Evolutionary conservation across 1,284 basidiomycete species (phyloP).

Genomic region (Moesziomyces globuligerus): DNA sequence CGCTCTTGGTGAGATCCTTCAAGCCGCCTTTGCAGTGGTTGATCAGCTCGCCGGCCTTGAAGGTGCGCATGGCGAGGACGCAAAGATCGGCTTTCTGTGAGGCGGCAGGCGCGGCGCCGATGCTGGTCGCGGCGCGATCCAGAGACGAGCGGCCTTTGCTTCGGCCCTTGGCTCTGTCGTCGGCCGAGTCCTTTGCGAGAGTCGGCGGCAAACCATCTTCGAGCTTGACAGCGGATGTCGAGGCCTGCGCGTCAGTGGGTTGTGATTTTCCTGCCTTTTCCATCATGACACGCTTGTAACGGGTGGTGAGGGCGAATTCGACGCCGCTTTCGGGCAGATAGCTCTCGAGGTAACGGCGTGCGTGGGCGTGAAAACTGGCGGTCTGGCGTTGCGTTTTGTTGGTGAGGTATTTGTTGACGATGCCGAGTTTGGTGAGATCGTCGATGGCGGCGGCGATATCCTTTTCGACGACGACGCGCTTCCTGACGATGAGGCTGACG

Average conservation of each 20-base stretch:
- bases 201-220: slow-evolving; percentile 17
- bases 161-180: slow-evolving; percentile 27
- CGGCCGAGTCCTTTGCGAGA: slow-evolving; percentile 9
- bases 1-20: slow-evolving; percentile 66
- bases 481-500: slow-evolving; percentile 56
- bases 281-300: slow-evolving; percentile 59
- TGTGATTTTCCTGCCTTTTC: slow-evolving; percentile 27
- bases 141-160: slow-evolving; percentile 40
- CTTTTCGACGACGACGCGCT: slow-evolving; percentile 56
- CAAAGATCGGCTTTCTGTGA: slow-evolving; percentile 86
- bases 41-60: slow-evolving; percentile 78
- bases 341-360: slow-evolving; percentile 63
- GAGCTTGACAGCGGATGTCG: slow-evolving; percentile 23
- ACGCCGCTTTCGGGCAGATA: slow-evolving; percentile 65
- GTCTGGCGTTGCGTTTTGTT: slow-evolving; percentile 57
- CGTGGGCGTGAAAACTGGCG: slow-evolving; percentile 50
- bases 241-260: slow-evolving; percentile 16
- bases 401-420: slow-evolving; percentile 57
- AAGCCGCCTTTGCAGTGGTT: slow-evolving; percentile 75
- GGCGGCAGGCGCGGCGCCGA: slow-evolving; percentile 39
- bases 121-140: slow-evolving; percentile 44
- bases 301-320: slow-evolving; percentile 62
- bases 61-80: slow-evolving; percentile 81
- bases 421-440: slow-evolving; percentile 54
- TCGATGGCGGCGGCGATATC: slow-evolving; percentile 57